phyloP scores from a whole-genome alignment of 75 land plant genomes.

The Isoetes taiwanensis region DNA sequence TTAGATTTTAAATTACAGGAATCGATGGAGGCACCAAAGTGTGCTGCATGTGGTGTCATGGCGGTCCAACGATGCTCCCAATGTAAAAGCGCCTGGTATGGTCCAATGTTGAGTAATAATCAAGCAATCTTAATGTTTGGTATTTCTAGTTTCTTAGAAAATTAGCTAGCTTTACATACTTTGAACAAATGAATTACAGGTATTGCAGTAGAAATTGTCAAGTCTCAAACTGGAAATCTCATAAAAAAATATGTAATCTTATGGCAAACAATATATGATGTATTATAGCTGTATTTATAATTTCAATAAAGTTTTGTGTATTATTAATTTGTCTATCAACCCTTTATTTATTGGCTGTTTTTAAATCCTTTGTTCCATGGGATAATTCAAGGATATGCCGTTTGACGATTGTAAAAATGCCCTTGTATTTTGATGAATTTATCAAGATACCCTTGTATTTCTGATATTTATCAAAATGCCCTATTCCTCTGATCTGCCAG shows the following conservation, averaged over 20 bases:
- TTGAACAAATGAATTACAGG: constrained; percentile 7
- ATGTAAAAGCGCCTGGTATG: constrained; percentile 24
- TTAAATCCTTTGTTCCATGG: too few species aligned
- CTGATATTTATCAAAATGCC: too few species aligned
- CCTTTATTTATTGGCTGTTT: too few species aligned
- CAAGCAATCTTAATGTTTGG: neutral
- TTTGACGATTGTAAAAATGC: too few species aligned
- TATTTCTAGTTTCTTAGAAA: neutral
- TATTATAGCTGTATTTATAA: too few species aligned
- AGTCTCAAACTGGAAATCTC: constrained; percentile 20
- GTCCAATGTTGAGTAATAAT: neutral
- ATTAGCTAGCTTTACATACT: neutral
- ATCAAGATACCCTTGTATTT: too few species aligned
- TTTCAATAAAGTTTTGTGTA: too few species aligned
- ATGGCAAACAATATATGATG: constrained; percentile 5
- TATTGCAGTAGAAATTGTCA: constrained; percentile 24
- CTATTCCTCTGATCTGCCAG: too few species aligned
- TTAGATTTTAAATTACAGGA: constrained; percentile 7
- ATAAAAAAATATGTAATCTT: constrained; percentile 16
- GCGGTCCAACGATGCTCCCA: constrained; percentile 21
- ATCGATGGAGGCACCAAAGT: constrained; percentile 21
- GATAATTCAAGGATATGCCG: too few species aligned
- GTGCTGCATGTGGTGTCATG: constrained; percentile 15
- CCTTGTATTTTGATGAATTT: too few species aligned
- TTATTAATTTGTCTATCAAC: too few species aligned